Evolutionary conservation across 1,139 yeast species (phyloP), one percentile per base, ranked within the genome.

Genomic region (Diutina sp.): DNA sequence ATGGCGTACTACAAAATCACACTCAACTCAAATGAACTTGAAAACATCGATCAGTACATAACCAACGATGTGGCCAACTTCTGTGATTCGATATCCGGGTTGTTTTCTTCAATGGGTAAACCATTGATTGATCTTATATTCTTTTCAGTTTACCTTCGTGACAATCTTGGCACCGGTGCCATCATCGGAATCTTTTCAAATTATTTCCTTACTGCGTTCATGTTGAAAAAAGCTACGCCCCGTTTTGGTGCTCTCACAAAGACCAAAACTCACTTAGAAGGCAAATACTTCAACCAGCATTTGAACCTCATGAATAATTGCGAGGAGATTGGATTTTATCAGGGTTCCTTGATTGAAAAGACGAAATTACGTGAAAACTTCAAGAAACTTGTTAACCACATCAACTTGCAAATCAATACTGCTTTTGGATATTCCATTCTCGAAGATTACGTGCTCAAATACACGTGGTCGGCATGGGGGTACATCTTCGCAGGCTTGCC

Each of bases 381-480:
- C 67, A 67, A 72, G 41, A 75, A 74, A 51, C 76, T 91, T 60
- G 70, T 76, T 63, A 57, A 60, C 11, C 85, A 81, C 60, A 66
- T 78, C 18, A 69, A 69, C 28, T 70, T 67, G 58, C 82, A 80
- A 61, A 83, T 84, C 64, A 76, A 79, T 59, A 74, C 78, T 12
- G 69, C 80, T 25, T 78, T 79, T 59, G 66, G 71, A 18, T 91
- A 90, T 68, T 85, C 85, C 56, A 77, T 88, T 62, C 71, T 89
- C 61, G 97, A 91, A 70, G 96, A 90, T 67, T 90, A 90, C 66
- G 83, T 90, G 55, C 78, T 91, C 67, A 91, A 90, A 70, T 90
- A 89, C 66, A 84, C 95, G 18, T 91, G 97, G 98, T 90, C 96
- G 3, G 96, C 96, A 0, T 78, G 93, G 72, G 97, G 97, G 11